These are phyloP conservation scores for Sclerotiophoma versabilis DNA, from an alignment of 2,329 filamentous ascomycete genomes.

Conservation along the genomic window DNA sequence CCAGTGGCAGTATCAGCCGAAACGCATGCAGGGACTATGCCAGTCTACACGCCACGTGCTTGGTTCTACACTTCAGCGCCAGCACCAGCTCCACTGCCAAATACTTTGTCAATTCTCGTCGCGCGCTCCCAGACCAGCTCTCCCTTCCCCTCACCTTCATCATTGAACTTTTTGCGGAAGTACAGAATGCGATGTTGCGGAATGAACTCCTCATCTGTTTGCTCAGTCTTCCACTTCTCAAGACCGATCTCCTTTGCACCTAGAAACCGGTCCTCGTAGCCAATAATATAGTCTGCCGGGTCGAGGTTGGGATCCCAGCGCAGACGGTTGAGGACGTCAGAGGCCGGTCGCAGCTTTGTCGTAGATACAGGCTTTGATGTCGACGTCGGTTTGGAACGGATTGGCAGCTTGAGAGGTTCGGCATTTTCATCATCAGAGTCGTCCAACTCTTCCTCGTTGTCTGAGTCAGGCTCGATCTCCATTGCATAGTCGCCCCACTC, in stretches of 20 bases:
- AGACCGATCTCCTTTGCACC: conserved; percentile 58
- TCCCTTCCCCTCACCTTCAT: conserved; percentile 22
- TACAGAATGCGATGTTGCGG: conserved; percentile 62
- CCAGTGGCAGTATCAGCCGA: background rate
- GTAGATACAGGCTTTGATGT: conserved; percentile 30
- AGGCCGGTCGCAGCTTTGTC: conserved; percentile 45
- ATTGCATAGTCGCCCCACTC: conserved; percentile 60
- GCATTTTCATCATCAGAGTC: conserved; percentile 27
- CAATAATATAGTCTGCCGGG: conserved; percentile 57
- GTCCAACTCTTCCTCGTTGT: conserved; percentile 38
- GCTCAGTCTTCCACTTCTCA: conserved; percentile 60
- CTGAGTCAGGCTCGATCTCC: conserved; percentile 51
- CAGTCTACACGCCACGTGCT: background rate
- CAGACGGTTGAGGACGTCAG: conserved; percentile 58
- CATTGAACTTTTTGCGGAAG: conserved; percentile 52
- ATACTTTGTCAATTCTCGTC: conserved; percentile 56
- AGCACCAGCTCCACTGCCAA: conserved; percentile 50
- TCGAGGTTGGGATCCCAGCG: conserved; percentile 59
- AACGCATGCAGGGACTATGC: background rate
- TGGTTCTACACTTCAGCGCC: background rate
- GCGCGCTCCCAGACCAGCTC: conserved; percentile 60
- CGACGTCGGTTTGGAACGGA: conserved; percentile 24
- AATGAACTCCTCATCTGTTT: conserved; percentile 64
- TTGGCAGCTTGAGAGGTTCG: conserved; percentile 22
- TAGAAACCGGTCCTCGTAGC: conserved; percentile 62